phyloP scores from a whole-genome alignment of 2,329 filamentous ascomycete genomes.

The Trichoderma citrinoviride region DNA sequence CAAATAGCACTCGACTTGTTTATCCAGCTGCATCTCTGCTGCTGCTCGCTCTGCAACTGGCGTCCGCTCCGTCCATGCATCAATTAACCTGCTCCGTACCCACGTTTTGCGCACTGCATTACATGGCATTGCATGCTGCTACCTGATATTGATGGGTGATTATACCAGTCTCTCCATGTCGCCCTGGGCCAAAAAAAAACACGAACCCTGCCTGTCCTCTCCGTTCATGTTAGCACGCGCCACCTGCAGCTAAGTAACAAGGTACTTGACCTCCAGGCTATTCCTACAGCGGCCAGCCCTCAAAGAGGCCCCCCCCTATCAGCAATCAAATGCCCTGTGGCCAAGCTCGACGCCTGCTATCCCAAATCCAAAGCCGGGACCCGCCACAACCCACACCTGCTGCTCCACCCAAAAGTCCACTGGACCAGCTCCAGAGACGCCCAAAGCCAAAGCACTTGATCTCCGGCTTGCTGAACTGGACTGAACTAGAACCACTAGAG shows the following conservation, averaged over 20 bases:
- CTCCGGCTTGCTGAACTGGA: conserved; percentile 19
- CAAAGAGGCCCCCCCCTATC: background rate
- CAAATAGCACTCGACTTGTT: background rate
- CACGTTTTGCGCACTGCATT: no score
- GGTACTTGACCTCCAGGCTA: no score
- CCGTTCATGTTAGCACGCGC: no score
- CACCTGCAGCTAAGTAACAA: no score
- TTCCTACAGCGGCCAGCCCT: background rate
- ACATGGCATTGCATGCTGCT: no score
- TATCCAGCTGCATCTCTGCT: background rate
- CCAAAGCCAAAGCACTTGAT: conserved; percentile 1
- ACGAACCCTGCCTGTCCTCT: no score
- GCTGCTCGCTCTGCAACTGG: background rate
- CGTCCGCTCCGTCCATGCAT: background rate
- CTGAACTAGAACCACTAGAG: no score
- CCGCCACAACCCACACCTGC: conserved; percentile 15
- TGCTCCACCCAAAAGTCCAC: conserved; percentile 22
- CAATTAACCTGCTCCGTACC: no score
- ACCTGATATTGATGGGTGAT: no score
- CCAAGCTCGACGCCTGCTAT: conserved; percentile 2
- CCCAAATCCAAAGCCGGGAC: conserved; percentile 20
- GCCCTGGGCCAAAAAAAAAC: no score
- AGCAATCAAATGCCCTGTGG: background rate
- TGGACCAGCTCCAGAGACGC: conserved; percentile 17
- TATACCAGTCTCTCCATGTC: no score